phyloP scores from a whole-genome alignment of 768 basidiomycete species.

The Rhizopogon roseolus region DNA sequence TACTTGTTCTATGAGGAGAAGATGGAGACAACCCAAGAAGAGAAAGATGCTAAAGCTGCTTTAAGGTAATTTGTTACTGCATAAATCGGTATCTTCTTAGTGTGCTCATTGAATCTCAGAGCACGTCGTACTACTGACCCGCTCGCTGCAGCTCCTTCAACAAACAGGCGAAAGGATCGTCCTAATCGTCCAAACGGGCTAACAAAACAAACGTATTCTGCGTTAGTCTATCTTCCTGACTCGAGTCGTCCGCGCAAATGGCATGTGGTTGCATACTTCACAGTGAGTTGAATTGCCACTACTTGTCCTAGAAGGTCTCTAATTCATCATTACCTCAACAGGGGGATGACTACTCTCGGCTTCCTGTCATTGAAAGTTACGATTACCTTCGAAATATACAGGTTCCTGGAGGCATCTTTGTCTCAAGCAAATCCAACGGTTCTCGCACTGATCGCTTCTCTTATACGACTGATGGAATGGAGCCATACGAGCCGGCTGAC shows the following conservation, averaged over 20 bases:
- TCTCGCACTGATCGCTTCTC: constrained; percentile 20
- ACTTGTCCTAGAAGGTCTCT: background rate
- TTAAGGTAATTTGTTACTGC: constrained; percentile 45
- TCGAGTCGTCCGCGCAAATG: constrained; percentile 61
- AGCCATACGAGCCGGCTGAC: constrained; percentile 7
- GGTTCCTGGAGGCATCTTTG: constrained; percentile 68
- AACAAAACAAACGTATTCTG: constrained; percentile 83
- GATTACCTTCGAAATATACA: constrained; percentile 65
- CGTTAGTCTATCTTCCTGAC: constrained; percentile 63
- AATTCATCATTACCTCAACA: constrained; percentile 21
- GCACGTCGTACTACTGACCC: constrained; percentile 61
- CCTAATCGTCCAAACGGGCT: constrained; percentile 78
- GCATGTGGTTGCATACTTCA: constrained; percentile 83
- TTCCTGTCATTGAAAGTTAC: constrained; percentile 73
- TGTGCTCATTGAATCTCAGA: constrained; percentile 25
- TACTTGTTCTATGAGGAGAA: constrained; percentile 85
- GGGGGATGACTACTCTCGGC: constrained; percentile 63
- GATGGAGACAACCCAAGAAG: constrained; percentile 74
- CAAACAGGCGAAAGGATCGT: constrained; percentile 68
- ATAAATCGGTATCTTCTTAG: constrained; percentile 5
- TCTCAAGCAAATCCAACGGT: constrained; percentile 56
- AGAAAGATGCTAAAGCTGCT: constrained; percentile 76
- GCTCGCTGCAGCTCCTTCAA: constrained; percentile 49
- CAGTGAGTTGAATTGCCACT: constrained; percentile 37
- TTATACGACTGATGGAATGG: constrained; percentile 11